Conservation (phyloP, 2,329 filamentous ascomycete species). For the Claviceps quebecensis region DNA sequence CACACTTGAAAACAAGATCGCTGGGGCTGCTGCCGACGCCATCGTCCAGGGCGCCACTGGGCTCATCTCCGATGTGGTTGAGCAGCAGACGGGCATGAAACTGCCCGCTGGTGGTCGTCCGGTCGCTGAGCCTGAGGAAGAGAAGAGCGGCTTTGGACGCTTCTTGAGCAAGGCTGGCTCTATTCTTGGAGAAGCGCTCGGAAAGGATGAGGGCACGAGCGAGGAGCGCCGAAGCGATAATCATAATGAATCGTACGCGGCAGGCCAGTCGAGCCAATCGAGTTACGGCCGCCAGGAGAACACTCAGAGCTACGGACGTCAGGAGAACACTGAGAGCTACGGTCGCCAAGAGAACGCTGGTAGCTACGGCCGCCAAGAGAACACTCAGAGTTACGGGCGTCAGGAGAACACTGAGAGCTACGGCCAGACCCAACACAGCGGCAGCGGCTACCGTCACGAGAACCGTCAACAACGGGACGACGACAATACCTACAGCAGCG, state of each 20-base stretch:
- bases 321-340: slow-evolving; percentile 23
- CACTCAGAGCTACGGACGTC: slow-evolving; percentile 43
- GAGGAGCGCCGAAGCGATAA: slow-evolving; percentile 35
- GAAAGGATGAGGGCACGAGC: slow-evolving; percentile 38
- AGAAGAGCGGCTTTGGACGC: slow-evolving; percentile 53
- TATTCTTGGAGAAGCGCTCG: slow-evolving; percentile 49
- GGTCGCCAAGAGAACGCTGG: slow-evolving; percentile 6
- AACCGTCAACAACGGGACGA: slow-evolving; percentile 15
- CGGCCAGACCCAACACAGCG: slow-evolving; percentile 36
- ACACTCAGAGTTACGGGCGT: slow-evolving; percentile 23
- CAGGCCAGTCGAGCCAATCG: slow-evolving; percentile 46
- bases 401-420: slow-evolving; percentile 36
- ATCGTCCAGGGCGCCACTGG: slow-evolving; percentile 45
- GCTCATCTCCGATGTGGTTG: slow-evolving; percentile 31
- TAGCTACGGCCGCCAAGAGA: slow-evolving; percentile 18
- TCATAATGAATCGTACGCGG: slow-evolving; percentile 46
- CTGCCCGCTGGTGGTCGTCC: slow-evolving; percentile 16
- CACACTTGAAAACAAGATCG: slow-evolving; percentile 41
- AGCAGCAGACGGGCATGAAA: slow-evolving; percentile 31
- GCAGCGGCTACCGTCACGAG: slow-evolving; percentile 12
- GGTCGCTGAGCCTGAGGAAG: slow-evolving; percentile 26
- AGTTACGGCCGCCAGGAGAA: slow-evolving; percentile 42
- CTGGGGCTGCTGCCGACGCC: slow-evolving; percentile 38
- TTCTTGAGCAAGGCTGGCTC: slow-evolving; percentile 57
- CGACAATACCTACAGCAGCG: slow-evolving; percentile 11